Evolutionary conservation across 2,329 filamentous ascomycete genomes (phyloP).

Genomic region (Fusarium sp.): DNA sequence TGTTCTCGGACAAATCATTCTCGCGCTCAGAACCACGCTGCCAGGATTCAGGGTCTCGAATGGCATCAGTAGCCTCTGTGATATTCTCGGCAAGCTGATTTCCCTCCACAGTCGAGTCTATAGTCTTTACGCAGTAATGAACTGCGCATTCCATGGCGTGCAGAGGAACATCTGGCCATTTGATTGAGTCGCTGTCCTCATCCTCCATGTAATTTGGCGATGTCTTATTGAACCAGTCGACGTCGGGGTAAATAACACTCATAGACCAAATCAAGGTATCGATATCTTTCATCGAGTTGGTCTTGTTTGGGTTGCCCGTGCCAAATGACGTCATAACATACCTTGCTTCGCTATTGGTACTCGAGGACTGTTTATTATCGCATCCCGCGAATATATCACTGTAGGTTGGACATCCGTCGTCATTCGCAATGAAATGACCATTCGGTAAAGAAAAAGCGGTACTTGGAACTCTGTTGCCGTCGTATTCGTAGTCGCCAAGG

Average conservation of each 20-base stretch:
- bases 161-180: constrained; percentile 25
- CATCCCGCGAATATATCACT: background rate
- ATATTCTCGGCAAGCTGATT: constrained; percentile 10
- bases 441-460: constrained; percentile 16
- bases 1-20: constrained; percentile 1
- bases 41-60: constrained; percentile 17
- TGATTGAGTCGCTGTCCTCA: background rate
- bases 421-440: constrained; percentile 21
- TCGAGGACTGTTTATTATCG: background rate
- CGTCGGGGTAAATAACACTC: constrained; percentile 23
- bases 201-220: background rate
- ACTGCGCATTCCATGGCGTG: constrained; percentile 23
- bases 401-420: constrained; percentile 13
- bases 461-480: background rate
- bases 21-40: background rate
- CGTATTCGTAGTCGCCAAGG: background rate
- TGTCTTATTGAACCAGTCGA: constrained; percentile 6
- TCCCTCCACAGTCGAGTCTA: constrained; percentile 7
- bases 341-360: constrained; percentile 7
- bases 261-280: constrained; percentile 38
- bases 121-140: constrained; percentile 27
- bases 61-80: constrained; percentile 1
- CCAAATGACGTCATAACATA: constrained; percentile 25
- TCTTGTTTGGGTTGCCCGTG: constrained; percentile 30
- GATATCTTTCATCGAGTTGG: constrained; percentile 28